phyloP scores from a whole-genome alignment of 345 rosid genomes.

The Aquilaria sinensis region DNA sequence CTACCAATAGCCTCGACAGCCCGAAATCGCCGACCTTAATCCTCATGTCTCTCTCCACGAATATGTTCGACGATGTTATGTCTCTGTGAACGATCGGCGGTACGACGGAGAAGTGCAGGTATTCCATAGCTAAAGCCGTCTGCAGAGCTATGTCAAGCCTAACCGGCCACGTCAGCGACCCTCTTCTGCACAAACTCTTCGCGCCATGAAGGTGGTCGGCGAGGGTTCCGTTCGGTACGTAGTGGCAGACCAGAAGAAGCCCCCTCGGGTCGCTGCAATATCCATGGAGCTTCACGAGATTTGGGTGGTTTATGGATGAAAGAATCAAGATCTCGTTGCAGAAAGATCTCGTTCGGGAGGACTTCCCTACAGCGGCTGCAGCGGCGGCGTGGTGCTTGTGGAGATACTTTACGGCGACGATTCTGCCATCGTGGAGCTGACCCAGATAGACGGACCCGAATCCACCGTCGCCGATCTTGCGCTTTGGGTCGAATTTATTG shows the following conservation, averaged over 20 bases:
- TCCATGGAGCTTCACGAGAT: conserved; percentile 87
- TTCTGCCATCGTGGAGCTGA: conserved; percentile 59
- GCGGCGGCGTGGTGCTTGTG: conserved; percentile 51
- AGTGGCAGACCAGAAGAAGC: conserved; percentile 75
- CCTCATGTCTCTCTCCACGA: conserved; percentile 78
- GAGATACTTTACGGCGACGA: conserved; percentile 82
- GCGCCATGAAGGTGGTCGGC: conserved; percentile 82
- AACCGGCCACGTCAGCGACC: conserved; percentile 54
- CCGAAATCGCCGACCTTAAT: conserved; percentile 90
- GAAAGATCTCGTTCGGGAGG: conserved; percentile 66
- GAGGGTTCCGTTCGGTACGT: conserved; percentile 81
- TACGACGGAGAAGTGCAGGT: conserved; percentile 55
- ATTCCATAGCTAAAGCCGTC: conserved; percentile 67
- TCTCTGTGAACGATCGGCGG: conserved; percentile 87
- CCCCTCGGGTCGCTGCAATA: conserved; percentile 98
- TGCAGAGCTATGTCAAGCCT: conserved; percentile 79
- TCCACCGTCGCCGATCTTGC: conserved; percentile 92
- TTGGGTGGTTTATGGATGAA: conserved; percentile 74
- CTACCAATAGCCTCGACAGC: conserved; percentile 60
- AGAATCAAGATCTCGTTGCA: conserved; percentile 90
- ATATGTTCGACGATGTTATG: conserved; percentile 75
- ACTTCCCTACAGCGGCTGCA: conserved; percentile 36
- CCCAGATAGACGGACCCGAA: conserved; percentile 86
- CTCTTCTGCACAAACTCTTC: conserved; percentile 21
- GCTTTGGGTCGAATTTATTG: conserved; percentile 63